Conservation (phyloP, 116 monocot species). For the Trichopus zeylanicus region DNA sequence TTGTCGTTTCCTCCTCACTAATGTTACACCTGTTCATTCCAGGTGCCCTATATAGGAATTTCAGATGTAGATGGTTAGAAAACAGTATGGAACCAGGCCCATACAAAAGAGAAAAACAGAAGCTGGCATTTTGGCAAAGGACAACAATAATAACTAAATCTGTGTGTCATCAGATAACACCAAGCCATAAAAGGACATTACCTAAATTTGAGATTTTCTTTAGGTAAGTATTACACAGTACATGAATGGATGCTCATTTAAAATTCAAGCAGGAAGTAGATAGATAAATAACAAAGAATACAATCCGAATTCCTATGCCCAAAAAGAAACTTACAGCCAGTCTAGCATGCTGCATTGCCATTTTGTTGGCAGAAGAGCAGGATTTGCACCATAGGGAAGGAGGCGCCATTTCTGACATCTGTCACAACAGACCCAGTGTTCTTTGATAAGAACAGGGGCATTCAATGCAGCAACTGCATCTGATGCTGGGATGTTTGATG, state of each 20-base stretch:
- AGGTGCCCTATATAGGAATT: slow-evolving; percentile 45
- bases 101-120: too few relatives aligned
- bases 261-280: too few relatives aligned
- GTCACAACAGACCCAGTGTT: slow-evolving; percentile 90
- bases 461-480: slow-evolving; percentile 18
- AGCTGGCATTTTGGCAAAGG: too few relatives aligned
- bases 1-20: slow-evolving; percentile 83
- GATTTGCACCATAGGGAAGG: slow-evolving; percentile 58
- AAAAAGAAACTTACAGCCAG: slow-evolving; percentile 85
- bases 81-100: neutral
- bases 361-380: slow-evolving; percentile 56
- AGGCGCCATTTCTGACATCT: slow-evolving; percentile 82
- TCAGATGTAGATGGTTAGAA: too few relatives aligned
- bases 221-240: neutral
- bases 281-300: neutral
- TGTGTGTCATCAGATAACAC: too few relatives aligned
- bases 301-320: neutral
- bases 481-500: slow-evolving; percentile 11
- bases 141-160: too few relatives aligned
- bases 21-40: slow-evolving; percentile 76
- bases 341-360: slow-evolving; percentile 81
- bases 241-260: too few relatives aligned
- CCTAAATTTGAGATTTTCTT: neutral
- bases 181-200: too few relatives aligned
- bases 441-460: slow-evolving; percentile 57